Evolutionary conservation across 2,329 filamentous ascomycete species (phyloP), one percentile per base, ranked within the genome.

Genomic region (Penicillium sp.): DNA sequence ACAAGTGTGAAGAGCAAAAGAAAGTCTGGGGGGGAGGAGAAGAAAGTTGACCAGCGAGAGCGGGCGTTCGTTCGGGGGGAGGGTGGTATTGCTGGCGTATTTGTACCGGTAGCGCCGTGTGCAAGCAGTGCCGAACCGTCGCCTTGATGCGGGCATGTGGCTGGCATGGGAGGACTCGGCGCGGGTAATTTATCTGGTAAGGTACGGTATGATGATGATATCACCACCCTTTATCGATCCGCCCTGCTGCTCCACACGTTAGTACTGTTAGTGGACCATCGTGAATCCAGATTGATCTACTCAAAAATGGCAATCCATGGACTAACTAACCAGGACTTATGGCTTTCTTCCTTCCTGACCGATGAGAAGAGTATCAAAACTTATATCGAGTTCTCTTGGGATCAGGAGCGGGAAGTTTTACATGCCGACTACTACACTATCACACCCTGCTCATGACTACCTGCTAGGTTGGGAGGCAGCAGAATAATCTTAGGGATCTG

Each of bases 61-160:
- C 31, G 49, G 49, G 35, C 22, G 35, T 28, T 28, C 35, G 39
- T 52, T 52, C 17, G 20, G 45, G 45, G 49, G 62, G 58, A 22
- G 22, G 54, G 53, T 14, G 25, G 60, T 61, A 66, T 63, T 63
- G 49, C 20, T 20, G 41, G 41, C n/a, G 49, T 28, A 39, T 52
- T 52, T 41, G 49, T 35, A 54, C 22, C 51, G 51, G 49, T 22
- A 38, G 55, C 28, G 5, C 6, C 31, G n/a, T 31, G 25, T 6
- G 1, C 1, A 6, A 31, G 22, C 25, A 20, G 20, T n/a, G 48
- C 25, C 17, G 25, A 38, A 31, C 15, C 2, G 22, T 47, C 7
- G n/a, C 7, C 11, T 28, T 7, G 25, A 31, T 25, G 25, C 14
- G 25, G 25, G 15, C 43, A n/a, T 28, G 37, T 28, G 45, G 25